Percentiles rank a stretch among this genome's conserved stretches.
phyloP scores from a whole-genome alignment of 2,329 filamentous ascomycete genomes.

The Talaromyces funiculosus region DNA sequence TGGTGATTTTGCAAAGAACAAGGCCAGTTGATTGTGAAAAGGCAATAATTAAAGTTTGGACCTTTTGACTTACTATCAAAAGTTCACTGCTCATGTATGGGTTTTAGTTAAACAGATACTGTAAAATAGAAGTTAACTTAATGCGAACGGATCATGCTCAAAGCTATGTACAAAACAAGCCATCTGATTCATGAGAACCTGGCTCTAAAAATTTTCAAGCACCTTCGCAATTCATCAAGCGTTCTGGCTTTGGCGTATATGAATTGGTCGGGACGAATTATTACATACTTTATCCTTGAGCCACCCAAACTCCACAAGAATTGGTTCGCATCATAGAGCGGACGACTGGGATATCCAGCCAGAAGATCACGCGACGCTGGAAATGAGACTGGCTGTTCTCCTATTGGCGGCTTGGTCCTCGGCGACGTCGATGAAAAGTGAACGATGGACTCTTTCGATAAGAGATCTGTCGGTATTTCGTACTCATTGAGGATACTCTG shows the following conservation, averaged over 20 bases:
- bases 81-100: too few relatives aligned
- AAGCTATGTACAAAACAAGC: not conserved
- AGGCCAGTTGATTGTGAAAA: not conserved
- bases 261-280: not conserved
- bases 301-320: not conserved
- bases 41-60: too few relatives aligned
- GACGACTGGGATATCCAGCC: not conserved
- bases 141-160: too few relatives aligned
- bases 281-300: not conserved
- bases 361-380: not conserved
- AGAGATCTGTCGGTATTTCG: not conserved
- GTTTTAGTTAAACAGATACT: too few relatives aligned
- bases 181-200: not conserved
- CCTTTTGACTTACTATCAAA: too few relatives aligned
- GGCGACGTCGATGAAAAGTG: not conserved
- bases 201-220: not conserved
- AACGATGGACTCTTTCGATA: not conserved
- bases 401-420: not conserved
- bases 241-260: not conserved
- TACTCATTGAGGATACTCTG: not conserved
- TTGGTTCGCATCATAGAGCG: not conserved
- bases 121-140: too few relatives aligned
- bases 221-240: not conserved
- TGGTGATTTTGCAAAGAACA: conserved; percentile 16
- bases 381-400: not conserved